phyloP scores from a whole-genome alignment of 306 rosid genomes.

The Prunus campanulata region DNA sequence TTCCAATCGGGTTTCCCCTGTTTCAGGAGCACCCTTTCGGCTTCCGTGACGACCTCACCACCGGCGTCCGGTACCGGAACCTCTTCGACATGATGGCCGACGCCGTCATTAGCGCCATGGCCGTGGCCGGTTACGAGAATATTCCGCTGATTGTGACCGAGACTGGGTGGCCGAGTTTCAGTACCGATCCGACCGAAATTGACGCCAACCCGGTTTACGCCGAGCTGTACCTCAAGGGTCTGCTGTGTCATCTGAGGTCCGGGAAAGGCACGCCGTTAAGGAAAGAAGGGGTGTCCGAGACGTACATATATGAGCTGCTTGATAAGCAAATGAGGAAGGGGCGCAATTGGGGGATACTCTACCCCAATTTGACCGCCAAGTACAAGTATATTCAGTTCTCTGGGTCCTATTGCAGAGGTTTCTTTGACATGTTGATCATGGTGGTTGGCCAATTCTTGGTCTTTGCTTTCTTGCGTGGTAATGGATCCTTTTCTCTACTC shows the following conservation, averaged over 20 bases:
- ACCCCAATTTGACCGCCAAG: slow-evolving; percentile 60
- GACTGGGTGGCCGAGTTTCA: slow-evolving; percentile 84
- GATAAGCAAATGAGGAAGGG: slow-evolving; percentile 39
- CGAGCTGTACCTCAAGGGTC: slow-evolving; percentile 62
- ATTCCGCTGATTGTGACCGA: slow-evolving; percentile 69
- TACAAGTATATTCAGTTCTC: slow-evolving; percentile 59
- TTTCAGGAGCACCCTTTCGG: slow-evolving; percentile 66
- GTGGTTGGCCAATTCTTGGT: slow-evolving; percentile 9
- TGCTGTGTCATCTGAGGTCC: slow-evolving; percentile 56
- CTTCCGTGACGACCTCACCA: slow-evolving; percentile 68
- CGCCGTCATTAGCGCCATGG: slow-evolving; percentile 63
- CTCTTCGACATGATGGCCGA: slow-evolving; percentile 85
- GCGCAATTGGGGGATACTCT: slow-evolving; percentile 72
- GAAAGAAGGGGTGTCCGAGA: slow-evolving; percentile 57
- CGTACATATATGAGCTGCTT: slow-evolving; percentile 67
- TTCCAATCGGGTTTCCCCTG: slow-evolving; percentile 68
- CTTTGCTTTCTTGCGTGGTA: slow-evolving; percentile 21
- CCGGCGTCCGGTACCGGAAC: slow-evolving; percentile 79
- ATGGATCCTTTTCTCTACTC: not conserved
- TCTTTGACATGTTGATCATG: slow-evolving; percentile 3
- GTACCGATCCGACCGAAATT: slow-evolving; percentile 37
- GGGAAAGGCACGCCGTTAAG: slow-evolving; percentile 68
- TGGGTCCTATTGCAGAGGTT: slow-evolving; percentile 2
- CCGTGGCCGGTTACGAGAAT: slow-evolving; percentile 51
- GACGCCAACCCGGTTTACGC: slow-evolving; percentile 71